Conservation (phyloP, 1,139 yeast genomes). For the Tardiomyces digboiensis region DNA sequence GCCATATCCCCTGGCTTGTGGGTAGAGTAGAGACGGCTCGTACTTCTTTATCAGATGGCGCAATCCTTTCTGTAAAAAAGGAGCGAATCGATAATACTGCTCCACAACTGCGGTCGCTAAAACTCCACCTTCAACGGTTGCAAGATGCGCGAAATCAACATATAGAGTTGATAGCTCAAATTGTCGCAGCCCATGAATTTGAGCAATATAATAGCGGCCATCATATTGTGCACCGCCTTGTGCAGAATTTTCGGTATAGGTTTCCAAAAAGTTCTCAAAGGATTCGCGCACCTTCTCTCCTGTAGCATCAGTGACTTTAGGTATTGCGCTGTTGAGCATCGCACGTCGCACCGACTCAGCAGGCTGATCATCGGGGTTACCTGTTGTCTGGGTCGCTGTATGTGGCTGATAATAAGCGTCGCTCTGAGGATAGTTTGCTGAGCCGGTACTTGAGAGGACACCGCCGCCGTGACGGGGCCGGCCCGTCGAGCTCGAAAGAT, state of each 20-base stretch:
- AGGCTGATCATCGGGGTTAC: neutral
- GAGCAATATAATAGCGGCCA: constrained; percentile 64
- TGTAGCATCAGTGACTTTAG: constrained; percentile 82
- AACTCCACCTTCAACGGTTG: constrained; percentile 61
- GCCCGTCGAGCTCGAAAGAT: neutral
- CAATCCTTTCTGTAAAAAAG: constrained; percentile 71
- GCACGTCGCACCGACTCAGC: constrained; percentile 1
- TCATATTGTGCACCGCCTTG: constrained; percentile 23
- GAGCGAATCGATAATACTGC: constrained; percentile 87
- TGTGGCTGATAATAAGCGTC: neutral
- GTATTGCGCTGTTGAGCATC: constrained; percentile 32
- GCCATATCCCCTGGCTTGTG: constrained; percentile 17
- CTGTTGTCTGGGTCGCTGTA: neutral
- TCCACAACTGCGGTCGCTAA: constrained; percentile 84
- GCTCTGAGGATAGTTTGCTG: neutral
- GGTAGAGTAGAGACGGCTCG: constrained; percentile 62
- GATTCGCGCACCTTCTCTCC: constrained; percentile 93
- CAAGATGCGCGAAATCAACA: constrained; percentile 74
- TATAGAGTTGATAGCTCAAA: constrained; percentile 73
- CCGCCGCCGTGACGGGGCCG: neutral
- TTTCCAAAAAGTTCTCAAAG: constrained; percentile 77
- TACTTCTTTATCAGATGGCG: constrained; percentile 60
- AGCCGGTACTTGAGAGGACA: neutral
- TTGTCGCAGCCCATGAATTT: constrained; percentile 70
- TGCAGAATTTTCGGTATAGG: constrained; percentile 31